Percentiles rank a stretch among this genome's conserved stretches.
These are phyloP conservation scores for Phytophthora podocarpi DNA, from an alignment of 352 stramenopile genomes.

Conservation along the genomic window DNA sequence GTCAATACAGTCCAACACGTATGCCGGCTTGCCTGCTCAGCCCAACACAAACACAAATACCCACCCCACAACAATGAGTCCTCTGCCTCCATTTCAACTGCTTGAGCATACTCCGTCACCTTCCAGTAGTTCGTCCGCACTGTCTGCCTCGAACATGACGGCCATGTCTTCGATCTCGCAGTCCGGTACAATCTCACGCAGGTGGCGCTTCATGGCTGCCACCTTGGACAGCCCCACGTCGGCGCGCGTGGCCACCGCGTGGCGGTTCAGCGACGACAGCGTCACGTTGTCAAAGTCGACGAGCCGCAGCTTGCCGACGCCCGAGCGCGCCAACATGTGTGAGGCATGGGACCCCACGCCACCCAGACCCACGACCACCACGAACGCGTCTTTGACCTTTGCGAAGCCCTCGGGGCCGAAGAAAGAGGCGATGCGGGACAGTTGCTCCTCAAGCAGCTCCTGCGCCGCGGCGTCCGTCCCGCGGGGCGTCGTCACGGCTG, in stretches of 20 bases:
- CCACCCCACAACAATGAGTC: not conserved
- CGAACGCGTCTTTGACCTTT: conserved; percentile 86
- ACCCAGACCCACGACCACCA: conserved; percentile 96
- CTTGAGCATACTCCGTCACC: conserved; percentile 17
- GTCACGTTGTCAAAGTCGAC: conserved; percentile 99
- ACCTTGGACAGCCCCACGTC: conserved; percentile 97
- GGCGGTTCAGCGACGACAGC: conserved; percentile 98
- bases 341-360: conserved; percentile 97
- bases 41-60: too few species aligned
- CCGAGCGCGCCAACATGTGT: conserved; percentile 97
- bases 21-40: conserved; percentile 79
- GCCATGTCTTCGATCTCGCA: conserved; percentile 88
- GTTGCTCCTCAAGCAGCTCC: conserved; percentile 72
- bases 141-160: conserved; percentile 91
- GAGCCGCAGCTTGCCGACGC: conserved; percentile 94
- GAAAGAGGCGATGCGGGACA: conserved; percentile 95
- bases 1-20: conserved; percentile 99
- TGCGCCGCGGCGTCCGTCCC: conserved; percentile 51
- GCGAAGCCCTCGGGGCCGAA: conserved; percentile 94
- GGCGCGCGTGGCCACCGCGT: conserved; percentile 95
- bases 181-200: conserved; percentile 74
- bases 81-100: not conserved
- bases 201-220: conserved; percentile 82
- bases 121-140: conserved; percentile 83
- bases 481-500: not conserved